These are phyloP conservation scores for Collybiopsis luxurians DNA, from an alignment of 768 basidiomycete genomes.

Conservation along the genomic window DNA sequence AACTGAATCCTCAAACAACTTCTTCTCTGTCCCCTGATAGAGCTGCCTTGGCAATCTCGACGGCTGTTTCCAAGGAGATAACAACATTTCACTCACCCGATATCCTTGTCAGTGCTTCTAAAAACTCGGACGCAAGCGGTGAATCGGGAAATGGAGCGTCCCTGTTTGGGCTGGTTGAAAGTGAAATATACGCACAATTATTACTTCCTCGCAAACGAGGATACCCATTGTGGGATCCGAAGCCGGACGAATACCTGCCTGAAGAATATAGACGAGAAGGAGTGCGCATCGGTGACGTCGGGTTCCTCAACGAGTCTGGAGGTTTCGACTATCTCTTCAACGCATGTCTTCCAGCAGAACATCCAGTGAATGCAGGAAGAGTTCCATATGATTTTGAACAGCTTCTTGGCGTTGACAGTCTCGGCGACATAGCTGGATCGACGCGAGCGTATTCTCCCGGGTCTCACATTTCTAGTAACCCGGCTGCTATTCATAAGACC, in stretches of 20 bases:
- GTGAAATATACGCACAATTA: conserved; percentile 18
- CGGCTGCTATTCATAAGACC: background rate
- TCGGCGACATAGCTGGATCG: background rate
- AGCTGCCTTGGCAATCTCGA: no score
- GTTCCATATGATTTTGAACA: conserved; percentile 27
- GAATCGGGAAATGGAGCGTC: no score
- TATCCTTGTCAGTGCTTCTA: no score
- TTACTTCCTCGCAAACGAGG: conserved; percentile 25
- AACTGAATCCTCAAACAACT: no score
- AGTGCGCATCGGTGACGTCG: conserved; percentile 36
- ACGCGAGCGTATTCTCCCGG: background rate
- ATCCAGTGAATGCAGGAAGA: conserved; percentile 26
- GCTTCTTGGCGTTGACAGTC: background rate
- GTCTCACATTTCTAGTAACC: background rate
- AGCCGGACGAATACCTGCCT: conserved; percentile 23
- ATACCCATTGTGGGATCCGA: conserved; percentile 34
- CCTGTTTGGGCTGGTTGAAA: no score
- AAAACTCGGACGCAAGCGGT: no score
- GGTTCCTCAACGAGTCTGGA: conserved; percentile 31
- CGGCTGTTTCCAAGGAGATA: no score
- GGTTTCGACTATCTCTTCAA: conserved; percentile 38
- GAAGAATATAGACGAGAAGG: conserved; percentile 23
- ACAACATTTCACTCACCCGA: no score
- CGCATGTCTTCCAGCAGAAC: conserved; percentile 26
- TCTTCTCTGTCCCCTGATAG: no score